Percentiles rank a stretch among this genome's conserved stretches.
phyloP scores from a whole-genome alignment of 2,329 filamentous ascomycete genomes.

The Mollisiaceae sp. region DNA sequence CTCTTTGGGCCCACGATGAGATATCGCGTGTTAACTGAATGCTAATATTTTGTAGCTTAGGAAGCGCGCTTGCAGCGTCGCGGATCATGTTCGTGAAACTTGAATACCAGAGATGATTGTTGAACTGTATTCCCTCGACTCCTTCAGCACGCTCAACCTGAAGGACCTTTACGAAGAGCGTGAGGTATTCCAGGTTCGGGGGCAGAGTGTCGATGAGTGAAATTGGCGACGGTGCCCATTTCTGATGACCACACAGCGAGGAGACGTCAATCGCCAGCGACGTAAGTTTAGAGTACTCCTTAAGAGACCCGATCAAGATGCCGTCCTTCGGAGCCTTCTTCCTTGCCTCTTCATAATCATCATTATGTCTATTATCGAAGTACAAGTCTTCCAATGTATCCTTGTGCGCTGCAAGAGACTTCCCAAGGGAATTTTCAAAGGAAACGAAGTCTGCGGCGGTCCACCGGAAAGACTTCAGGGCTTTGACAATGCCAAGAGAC shows the following conservation, averaged over 20 bases:
- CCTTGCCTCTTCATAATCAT: background rate
- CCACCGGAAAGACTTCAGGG: conserved; percentile 23
- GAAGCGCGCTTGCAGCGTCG: background rate
- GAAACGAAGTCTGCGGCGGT: background rate
- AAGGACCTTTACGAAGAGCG: background rate
- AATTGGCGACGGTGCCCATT: conserved; percentile 11
- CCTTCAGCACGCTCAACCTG: background rate
- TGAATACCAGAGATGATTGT: background rate
- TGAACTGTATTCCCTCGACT: background rate
- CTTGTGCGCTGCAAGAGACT: conserved; percentile 19
- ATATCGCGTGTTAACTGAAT: background rate
- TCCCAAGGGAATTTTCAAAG: conserved; percentile 15
- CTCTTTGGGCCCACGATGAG: background rate
- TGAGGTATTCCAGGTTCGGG: conserved; percentile 14
- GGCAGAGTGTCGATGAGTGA: conserved; percentile 19
- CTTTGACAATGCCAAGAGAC: conserved; percentile 15
- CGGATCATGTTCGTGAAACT: background rate
- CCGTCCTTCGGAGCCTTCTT: background rate
- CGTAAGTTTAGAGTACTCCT: conserved; percentile 15
- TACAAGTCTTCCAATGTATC: conserved; percentile 17
- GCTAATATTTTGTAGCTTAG: conserved; percentile 6
- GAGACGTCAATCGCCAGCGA: conserved; percentile 25
- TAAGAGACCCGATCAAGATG: conserved; percentile 26
- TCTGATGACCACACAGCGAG: conserved; percentile 24
- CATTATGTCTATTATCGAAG: conserved; percentile 22